These are phyloP conservation scores for Beauveria medogensis DNA, from an alignment of 2,329 filamentous ascomycete species.

Conservation along the genomic window DNA sequence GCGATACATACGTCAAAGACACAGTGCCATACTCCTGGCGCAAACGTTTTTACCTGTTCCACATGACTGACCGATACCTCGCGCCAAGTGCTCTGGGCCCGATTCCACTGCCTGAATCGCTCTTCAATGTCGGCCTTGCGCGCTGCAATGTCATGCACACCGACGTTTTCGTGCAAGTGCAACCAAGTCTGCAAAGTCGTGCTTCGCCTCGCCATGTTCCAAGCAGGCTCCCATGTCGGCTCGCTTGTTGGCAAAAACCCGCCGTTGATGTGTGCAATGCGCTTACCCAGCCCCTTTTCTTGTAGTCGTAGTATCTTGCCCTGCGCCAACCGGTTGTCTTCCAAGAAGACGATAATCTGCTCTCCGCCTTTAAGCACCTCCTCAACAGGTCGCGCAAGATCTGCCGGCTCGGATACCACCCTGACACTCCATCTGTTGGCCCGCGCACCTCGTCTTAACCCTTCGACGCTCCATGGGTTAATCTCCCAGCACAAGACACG, in stretches of 20 bases:
- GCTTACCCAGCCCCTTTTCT: slow-evolving; percentile 22
- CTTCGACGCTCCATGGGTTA: slow-evolving; percentile 83
- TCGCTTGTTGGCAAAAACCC: slow-evolving; percentile 54
- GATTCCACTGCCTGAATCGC: slow-evolving; percentile 33
- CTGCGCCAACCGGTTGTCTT: slow-evolving; percentile 54
- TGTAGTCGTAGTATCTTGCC: slow-evolving; percentile 31
- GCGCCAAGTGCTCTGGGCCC: slow-evolving; percentile 15
- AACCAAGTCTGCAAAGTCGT: slow-evolving; percentile 39
- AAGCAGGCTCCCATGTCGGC: slow-evolving; percentile 43
- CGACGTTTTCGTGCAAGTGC: slow-evolving; percentile 61
- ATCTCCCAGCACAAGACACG: slow-evolving; percentile 81
- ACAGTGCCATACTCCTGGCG: slow-evolving; percentile 61
- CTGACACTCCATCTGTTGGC: slow-evolving; percentile 58
- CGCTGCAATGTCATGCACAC: slow-evolving; percentile 41
- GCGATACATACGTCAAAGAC: slow-evolving; percentile 56
- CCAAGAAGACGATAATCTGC: slow-evolving; percentile 58
- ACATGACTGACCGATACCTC: slow-evolving; percentile 42
- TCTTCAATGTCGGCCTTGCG: slow-evolving; percentile 40
- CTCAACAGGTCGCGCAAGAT: slow-evolving; percentile 30
- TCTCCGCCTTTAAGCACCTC: slow-evolving; percentile 35
- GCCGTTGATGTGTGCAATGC: slow-evolving; percentile 54
- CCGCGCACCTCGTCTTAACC: slow-evolving; percentile 64
- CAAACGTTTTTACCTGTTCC: slow-evolving; percentile 62
- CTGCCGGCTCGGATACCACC: slow-evolving; percentile 36
- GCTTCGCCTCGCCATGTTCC: slow-evolving; percentile 32